Base-by-base conservation (phyloP, 768 basidiomycete genomes). In the Terana coerulea region DNA sequence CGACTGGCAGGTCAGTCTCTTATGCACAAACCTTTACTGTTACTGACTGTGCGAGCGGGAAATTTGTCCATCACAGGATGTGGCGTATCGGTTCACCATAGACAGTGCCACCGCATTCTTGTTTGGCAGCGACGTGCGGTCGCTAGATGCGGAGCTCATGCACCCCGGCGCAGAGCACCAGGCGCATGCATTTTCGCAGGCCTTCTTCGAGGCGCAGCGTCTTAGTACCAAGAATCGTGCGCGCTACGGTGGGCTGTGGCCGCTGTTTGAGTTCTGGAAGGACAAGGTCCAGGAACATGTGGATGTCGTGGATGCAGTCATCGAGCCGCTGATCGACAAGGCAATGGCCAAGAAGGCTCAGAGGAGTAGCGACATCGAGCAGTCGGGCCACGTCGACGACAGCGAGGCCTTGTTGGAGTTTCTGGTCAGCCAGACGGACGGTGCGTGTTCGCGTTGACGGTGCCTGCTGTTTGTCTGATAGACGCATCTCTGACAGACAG, bases 31-130 rank as follows among this genome's bases (percentile, higher is more conserved):
- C 34, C 19, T 45, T 3, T 58, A 47, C 24, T 46, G 5, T 29
- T 30, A 19, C 24, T 5, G 26, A 28, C 21, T 5, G 9, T 31
- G 19, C 43, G 9, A n/a, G n/a, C n/a, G n/a, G n/a, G n/a, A 30
- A 21, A 28, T 11, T 12, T 52, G 37, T 34, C 26, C 45, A 22
- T 15, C 30, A 15, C 56, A 68, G 63, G 76, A 75, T 41, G 56
- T 75, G 47, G 64, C 64, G 1, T 67, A 66, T 12, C 64, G 69
- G 2, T 80, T 80, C 61, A 79, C 80, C 0, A 63, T 84, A 29
- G 82, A 84, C 58, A 79, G 78, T 0, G 78, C 79, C 0, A 76
- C 79, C 0, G 77, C 78, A 22, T 82, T 83, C 58, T 69, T 81
- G 24, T 78, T 78, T 45, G 79, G 78, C 3, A 61, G 64, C 39